These are phyloP conservation scores for Colletotrichum sp. DNA, from an alignment of 2,329 filamentous ascomycete genomes.

Conservation along the genomic window DNA sequence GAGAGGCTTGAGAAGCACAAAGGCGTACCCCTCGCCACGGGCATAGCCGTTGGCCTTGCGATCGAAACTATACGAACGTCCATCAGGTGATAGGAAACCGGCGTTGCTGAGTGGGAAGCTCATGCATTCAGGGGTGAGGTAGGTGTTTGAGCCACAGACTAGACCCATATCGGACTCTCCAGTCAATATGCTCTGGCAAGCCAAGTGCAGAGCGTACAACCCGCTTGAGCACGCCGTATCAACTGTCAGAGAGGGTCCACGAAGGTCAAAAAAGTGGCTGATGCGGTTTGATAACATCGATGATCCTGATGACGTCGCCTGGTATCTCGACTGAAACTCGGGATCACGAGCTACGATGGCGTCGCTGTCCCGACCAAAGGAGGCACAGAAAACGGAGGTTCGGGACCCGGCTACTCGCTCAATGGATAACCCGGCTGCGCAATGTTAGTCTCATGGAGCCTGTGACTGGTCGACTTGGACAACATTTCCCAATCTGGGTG, in stretches of 20 bases:
- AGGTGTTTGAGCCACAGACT: slow-evolving; percentile 56
- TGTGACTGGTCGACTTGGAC: not conserved
- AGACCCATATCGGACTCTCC: slow-evolving; percentile 45
- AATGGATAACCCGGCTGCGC: slow-evolving; percentile 45
- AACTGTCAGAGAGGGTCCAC: slow-evolving; percentile 60
- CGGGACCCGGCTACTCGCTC: slow-evolving; percentile 47
- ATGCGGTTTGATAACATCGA: slow-evolving; percentile 61
- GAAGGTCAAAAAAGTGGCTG: slow-evolving; percentile 59
- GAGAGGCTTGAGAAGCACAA: slow-evolving; percentile 63
- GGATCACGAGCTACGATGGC: slow-evolving; percentile 33
- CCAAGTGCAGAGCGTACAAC: slow-evolving; percentile 58
- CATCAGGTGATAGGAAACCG: slow-evolving; percentile 56
- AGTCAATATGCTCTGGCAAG: slow-evolving; percentile 51
- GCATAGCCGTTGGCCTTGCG: slow-evolving; percentile 65
- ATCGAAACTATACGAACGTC: slow-evolving; percentile 60
- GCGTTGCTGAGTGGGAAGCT: slow-evolving; percentile 57
- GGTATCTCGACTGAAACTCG: slow-evolving; percentile 38
- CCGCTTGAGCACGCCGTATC: slow-evolving; percentile 65
- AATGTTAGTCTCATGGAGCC: not conserved
- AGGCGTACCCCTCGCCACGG: slow-evolving; percentile 65
- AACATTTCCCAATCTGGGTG: not conserved
- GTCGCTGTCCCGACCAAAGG: slow-evolving; percentile 48
- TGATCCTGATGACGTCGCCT: slow-evolving; percentile 23
- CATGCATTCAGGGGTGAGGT: slow-evolving; percentile 59
- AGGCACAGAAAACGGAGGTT: slow-evolving; percentile 54